Evolutionary conservation across 345 rosid genomes (phyloP), one percentile per base, ranked within the genome.

Genomic region (Carallia brachiata): DNA sequence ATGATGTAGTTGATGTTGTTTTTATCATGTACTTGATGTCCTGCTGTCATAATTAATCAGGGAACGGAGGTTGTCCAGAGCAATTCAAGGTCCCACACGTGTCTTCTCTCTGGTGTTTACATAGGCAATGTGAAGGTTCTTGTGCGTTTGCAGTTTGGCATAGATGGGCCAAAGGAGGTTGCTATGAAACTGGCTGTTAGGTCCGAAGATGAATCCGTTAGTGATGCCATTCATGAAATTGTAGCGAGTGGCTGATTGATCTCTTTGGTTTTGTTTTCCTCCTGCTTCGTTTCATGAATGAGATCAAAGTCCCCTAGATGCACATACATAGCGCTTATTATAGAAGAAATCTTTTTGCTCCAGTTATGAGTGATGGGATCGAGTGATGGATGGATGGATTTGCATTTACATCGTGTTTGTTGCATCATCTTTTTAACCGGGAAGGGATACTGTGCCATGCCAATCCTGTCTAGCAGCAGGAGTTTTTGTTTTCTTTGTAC

Each of bases 71-170:
- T 80, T 44, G 86, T 95, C 44, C 84, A 92, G 5, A 79, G 68
- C 88, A 95, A 92, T 77, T 90, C 99, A 68, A 90, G 97, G 86
- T 95, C 99, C 59, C 99, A 95, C 82, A 77, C 97, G 0, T 90
- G 99, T 65, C 71, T 95, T 62, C 75, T 92, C 17, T 92, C 98
- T 18, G 99, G 99, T 54, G 88, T 90, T 18, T 95, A 84, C 81
- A 85, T 95, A n/a, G 97, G 99, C 71, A 88, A 85, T 34, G 88
- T 82, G 68, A 87, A 77, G 82, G 97, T 92, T 70, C 89, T 95
- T 5, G 97, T 87, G 70, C 80, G 91, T 50, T 75, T 89, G 77
- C 96, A 91, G 54, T 95, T 95, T 54, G 99, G 99, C 72, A 76
- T 95, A 10, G 93, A 89, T 52, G 87, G 91, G 65, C 78, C 88